Conservation (phyloP, 2,329 filamentous ascomycete species). For the Trichoderma sp. region DNA sequence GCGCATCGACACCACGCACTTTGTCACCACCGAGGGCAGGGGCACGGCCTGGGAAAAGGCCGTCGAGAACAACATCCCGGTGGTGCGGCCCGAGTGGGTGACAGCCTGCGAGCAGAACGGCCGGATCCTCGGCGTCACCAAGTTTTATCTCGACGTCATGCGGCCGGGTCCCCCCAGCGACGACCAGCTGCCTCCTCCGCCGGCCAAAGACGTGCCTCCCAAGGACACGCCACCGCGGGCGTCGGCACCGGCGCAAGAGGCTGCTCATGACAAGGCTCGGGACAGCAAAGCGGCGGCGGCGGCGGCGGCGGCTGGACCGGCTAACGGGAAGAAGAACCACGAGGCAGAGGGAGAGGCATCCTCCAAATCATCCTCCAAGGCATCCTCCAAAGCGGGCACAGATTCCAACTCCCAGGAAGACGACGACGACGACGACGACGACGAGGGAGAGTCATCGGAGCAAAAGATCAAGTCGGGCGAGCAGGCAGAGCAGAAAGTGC, state of each 20-base stretch:
- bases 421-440: conserved; percentile 27
- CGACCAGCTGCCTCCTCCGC: conserved; percentile 32
- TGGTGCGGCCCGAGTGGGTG: conserved; percentile 95
- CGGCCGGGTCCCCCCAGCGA: conserved; percentile 43
- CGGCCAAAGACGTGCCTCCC: conserved; percentile 34
- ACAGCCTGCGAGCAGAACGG: conserved; percentile 94
- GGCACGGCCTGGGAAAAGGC: conserved; percentile 94
- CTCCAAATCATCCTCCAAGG: no score
- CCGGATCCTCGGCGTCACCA: conserved; percentile 87
- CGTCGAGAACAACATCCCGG: conserved; percentile 94
- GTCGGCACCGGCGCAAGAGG: conserved; percentile 25
- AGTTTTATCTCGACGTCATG: conserved; percentile 88
- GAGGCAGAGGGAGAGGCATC: conserved; percentile 19
- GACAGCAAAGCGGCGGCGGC: conserved; percentile 26
- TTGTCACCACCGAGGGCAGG: conserved; percentile 90
- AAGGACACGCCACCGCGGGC: conserved; percentile 24
- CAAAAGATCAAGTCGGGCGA: conserved; percentile 26
- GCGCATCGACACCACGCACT: conserved; percentile 96
- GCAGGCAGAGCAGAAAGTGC: conserved; percentile 39
- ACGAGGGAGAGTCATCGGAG: conserved; percentile 29
- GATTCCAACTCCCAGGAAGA: conserved; percentile 25
- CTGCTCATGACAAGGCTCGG: conserved; percentile 24
- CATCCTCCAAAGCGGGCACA: conserved; percentile 28
- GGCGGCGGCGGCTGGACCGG: conserved; percentile 15
- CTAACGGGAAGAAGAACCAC: conserved; percentile 6